Conservation (phyloP, 768 basidiomycete genomes). For the Clitopilus passeckerianus region DNA sequence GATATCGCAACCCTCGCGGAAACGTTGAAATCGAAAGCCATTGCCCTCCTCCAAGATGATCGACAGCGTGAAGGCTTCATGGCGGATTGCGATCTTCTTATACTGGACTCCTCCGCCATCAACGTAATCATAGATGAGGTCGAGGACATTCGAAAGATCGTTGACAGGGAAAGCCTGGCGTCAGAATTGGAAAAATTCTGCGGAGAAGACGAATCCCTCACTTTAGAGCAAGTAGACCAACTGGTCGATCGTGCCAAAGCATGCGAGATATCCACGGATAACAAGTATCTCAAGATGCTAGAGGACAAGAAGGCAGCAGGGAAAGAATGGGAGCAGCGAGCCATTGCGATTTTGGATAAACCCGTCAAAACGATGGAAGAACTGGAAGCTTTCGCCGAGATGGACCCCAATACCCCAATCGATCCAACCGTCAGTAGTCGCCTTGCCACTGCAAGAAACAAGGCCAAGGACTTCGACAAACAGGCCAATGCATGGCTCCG, state of each 20-base stretch:
- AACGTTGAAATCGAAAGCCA: conserved; percentile 54
- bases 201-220: conserved; percentile 50
- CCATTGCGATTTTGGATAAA: conserved; percentile 59
- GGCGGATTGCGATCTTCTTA: conserved; percentile 65
- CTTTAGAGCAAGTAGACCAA: conserved; percentile 73
- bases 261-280: conserved; percentile 60
- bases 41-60: conserved; percentile 39
- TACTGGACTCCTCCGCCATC: conserved; percentile 66
- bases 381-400: conserved; percentile 65
- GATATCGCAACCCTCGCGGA: conserved; percentile 59
- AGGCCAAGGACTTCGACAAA: conserved; percentile 77
- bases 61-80: conserved; percentile 52
- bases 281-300: conserved; percentile 61
- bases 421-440: conserved; percentile 63
- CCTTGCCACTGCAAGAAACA: conserved; percentile 56
- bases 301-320: conserved; percentile 64
- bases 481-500: conserved; percentile 69
- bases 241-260: conserved; percentile 65
- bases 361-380: conserved; percentile 73
- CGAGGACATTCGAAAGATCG: conserved; percentile 71
- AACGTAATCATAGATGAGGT: conserved; percentile 86
- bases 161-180: conserved; percentile 73
- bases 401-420: conserved; percentile 64
- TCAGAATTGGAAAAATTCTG: conserved; percentile 72
- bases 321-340: conserved; percentile 72